Conservation (phyloP, 305 asterid genomes). For the Solanum chacoense region DNA sequence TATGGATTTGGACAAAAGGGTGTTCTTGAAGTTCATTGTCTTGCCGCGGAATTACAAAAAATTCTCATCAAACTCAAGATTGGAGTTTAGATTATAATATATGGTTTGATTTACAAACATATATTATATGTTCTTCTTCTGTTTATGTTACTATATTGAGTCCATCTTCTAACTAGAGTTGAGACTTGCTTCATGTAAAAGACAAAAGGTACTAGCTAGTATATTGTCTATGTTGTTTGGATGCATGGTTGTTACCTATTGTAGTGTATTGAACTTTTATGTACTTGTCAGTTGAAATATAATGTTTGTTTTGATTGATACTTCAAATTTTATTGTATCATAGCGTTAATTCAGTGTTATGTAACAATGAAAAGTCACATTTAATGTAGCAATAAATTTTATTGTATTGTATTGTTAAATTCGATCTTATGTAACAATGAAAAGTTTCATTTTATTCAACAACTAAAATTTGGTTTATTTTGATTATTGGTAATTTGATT, state of each 20-base stretch:
- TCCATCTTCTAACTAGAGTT: not conserved
- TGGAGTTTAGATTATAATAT: not conserved
- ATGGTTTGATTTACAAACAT: not conserved
- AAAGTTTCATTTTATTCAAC: not conserved
- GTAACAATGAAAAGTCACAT: no score
- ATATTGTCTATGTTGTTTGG: not conserved
- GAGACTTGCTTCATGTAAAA: not conserved
- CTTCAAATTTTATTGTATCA: no score
- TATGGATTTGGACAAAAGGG: conserved; percentile 47
- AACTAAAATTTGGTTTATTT: no score
- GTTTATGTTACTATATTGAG: not conserved
- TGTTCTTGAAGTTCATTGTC: conserved; percentile 41
- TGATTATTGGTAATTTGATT: no score
- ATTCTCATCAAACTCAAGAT: conserved; percentile 14
- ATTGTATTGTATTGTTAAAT: not conserved
- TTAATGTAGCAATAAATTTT: no score
- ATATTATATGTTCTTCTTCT: not conserved
- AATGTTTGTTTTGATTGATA: not conserved
- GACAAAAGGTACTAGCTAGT: not conserved
- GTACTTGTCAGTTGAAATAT: not conserved
- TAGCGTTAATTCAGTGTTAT: no score
- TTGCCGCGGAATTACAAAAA: conserved; percentile 26
- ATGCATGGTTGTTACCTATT: not conserved
- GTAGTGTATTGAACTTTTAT: not conserved
- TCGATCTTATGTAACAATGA: no score